Evolutionary conservation across 768 basidiomycete genomes (phyloP), one percentile per base, ranked within the genome.

Genomic region (Hemileccinum rubropunctum): DNA sequence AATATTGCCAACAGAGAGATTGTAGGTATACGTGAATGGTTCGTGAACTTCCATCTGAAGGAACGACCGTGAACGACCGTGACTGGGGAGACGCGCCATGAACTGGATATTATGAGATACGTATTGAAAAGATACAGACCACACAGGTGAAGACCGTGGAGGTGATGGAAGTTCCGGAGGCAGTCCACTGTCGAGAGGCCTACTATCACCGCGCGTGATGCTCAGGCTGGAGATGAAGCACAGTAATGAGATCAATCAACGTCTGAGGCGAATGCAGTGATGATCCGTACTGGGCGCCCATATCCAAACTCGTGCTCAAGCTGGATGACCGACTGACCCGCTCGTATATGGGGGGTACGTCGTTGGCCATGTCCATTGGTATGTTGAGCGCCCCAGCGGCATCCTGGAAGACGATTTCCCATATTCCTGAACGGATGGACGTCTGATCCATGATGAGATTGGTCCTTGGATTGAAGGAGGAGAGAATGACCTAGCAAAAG

Each of bases 11-110:
- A 71, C 76, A 3, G 67, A 52, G 43, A 84, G 62, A 47, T 72
- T 71, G 56, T 84, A 83, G 2, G 76, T 75, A 57, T 83, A 84
- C 15, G 42, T 52, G 10, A 55, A 38, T 4, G 50, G 18, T 13
- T 70, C 60, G 8, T 51, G 43, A 7, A 38, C 30, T 20, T 67
- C 66, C 56, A 60, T 60, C 33, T 54, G 56, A 10, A 61, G 50
- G 40, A 67, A 65, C 1, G 61, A 63, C 7, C 15, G 47, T 17
- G 57, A 38, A 5, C 23, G 48, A 33, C n/a, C n/a, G n/a, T n/a
- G n/a, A n/a, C 66, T 67, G 42, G 36, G n/a, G 32, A 7, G 20
- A 21, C 8, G 41, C 18, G 18, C 0, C 14, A 42, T 65, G 37
- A 69, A 51, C 13, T 26, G 26, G 12, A 34, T 45, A 37, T 36